Conservation (phyloP, 2,329 filamentous ascomycete species). For the Chaetomium sp. region DNA sequence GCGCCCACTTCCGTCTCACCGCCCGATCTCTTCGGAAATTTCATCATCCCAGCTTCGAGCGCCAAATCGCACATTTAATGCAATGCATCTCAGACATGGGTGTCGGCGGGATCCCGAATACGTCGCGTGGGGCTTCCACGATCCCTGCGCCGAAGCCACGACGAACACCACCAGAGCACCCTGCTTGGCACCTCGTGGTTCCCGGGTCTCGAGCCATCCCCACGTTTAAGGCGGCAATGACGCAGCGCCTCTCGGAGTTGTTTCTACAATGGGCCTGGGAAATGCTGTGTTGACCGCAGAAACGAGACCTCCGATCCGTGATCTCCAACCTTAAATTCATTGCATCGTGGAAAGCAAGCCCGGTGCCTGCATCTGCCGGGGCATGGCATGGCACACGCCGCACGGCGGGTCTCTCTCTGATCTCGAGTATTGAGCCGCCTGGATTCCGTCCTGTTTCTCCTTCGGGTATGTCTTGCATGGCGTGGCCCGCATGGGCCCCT, state of each 20-base stretch:
- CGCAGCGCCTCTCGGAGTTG: slow-evolving; percentile 32
- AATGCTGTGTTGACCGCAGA: slow-evolving; percentile 22
- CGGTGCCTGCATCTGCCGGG: slow-evolving; percentile 21
- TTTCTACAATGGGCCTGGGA: slow-evolving; percentile 35
- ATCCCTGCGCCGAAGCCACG: slow-evolving; percentile 36
- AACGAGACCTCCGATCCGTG: slow-evolving; percentile 27
- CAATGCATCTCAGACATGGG: slow-evolving; percentile 25
- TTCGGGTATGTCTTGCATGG: slow-evolving; percentile 22
- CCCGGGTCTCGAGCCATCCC: slow-evolving; percentile 23
- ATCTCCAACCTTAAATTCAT: slow-evolving; percentile 35
- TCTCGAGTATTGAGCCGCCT: background rate
- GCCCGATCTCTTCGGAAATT: background rate
- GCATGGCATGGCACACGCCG: background rate
- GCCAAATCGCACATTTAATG: slow-evolving; percentile 26
- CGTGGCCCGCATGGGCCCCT: slow-evolving; percentile 21
- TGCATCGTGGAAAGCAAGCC: slow-evolving; percentile 15
- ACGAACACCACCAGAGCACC: slow-evolving; percentile 16
- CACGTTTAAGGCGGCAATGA: slow-evolving; percentile 29
- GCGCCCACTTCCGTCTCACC: background rate
- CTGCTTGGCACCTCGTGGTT: slow-evolving; percentile 18
- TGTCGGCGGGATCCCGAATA: slow-evolving; percentile 18
- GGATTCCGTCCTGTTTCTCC: slow-evolving; percentile 10
- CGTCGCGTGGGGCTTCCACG: slow-evolving; percentile 29
- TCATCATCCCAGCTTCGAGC: background rate
- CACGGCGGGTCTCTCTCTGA: background rate